Evolutionary conservation across 108 stramenopile genomes (phyloP), one percentile per base, ranked within the genome.

Genomic region (Epithemia pelagica): DNA sequence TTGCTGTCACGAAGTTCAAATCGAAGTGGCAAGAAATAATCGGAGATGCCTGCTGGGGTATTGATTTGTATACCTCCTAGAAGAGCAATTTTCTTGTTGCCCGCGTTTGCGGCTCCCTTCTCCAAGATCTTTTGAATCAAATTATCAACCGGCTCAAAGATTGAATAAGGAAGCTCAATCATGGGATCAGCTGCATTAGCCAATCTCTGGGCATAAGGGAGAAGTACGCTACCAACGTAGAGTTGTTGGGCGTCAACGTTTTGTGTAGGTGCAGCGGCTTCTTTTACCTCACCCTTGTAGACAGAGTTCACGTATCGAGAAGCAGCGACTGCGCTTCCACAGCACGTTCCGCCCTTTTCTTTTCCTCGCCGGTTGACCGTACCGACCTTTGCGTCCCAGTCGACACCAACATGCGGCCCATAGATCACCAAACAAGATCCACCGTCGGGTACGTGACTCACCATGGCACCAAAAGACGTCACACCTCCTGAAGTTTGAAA

Each of bases 41-140:
- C 88, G 27, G 73, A 66, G 26, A 64, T 64, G 1, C 76, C 79
- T 2, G 78, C 70, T 20, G 74, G 71, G 51, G 85, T 86, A 70
- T 90, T 90, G 68, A 90, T 81, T 58, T 90, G 88, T 46, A 90
- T 69, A 18, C 88, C 88, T 26, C 85, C 85, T 46, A 90, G 72
- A 24, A 86, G 20, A 30, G 81, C 83, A 64, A 85, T 70, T 37
- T 64, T 69, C 28, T 75, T 80, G 30, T 75, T 59, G 20, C 26
- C 55, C 26, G 54, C 68, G 18, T 58, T 32, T 20, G 54, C 32
- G n/a, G 69, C 59, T 30, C 66, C 72, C 25, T 61, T 32, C 5
- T 59, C 37, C 22, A 88, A 74, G 64, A 88, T 88, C 30, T 70
- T 32, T n/a, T 71, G 64, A 55, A 84, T 76, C 63, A 88, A 54